Base-by-base conservation (phyloP, 805 yeast genomes). In the Pichia pseudocactophila region DNA sequence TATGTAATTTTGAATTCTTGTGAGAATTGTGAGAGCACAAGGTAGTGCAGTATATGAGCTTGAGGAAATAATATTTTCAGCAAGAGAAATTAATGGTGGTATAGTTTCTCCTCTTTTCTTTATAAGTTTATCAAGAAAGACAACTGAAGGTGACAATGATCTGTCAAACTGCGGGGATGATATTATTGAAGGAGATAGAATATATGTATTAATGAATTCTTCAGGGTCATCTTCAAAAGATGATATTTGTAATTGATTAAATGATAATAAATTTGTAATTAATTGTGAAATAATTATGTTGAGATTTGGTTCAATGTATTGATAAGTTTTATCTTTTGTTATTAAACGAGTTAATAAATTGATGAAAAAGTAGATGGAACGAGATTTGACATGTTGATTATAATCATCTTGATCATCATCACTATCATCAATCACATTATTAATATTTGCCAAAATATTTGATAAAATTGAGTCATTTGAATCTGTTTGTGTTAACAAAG, bases 211-310 rank as follows among this genome's bases (percentile, higher is more conserved):
- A 42, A 90, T 78, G 58, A 86, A 92, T 57, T 88, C 96, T 43
- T 77, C 82, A 3, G 96, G 96, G 53, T 89, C 96, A 47, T 73
- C 78, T 48, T 87, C 94, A 63, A 84, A 89, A 4, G 75, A 62
- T 50, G 84, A 94, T 43, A 86, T 65, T 16, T 78, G 76, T 7
- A 73, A 78, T 41, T 78, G 80, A 7, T 73, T 69, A 2, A 92
- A 83, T 50, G 88, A 76, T 44, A 90, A 62, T 43, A 82, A 64
- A 2, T 95, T 95, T 61, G 73, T 82, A 9, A 90, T 70, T 42
- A 90, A 77, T 51, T 81, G 87, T 11, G 78, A 65, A 30, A 90
- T 65, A 20, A 90, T 64, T 7, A 74, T 70, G 34, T 76, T 76
- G 39, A 78, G 69, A 57, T 81, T 81, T 1, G 84, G 80, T 53